Base-by-base conservation (phyloP, 257 asterid species). In the Gentiana macrophylla region DNA sequence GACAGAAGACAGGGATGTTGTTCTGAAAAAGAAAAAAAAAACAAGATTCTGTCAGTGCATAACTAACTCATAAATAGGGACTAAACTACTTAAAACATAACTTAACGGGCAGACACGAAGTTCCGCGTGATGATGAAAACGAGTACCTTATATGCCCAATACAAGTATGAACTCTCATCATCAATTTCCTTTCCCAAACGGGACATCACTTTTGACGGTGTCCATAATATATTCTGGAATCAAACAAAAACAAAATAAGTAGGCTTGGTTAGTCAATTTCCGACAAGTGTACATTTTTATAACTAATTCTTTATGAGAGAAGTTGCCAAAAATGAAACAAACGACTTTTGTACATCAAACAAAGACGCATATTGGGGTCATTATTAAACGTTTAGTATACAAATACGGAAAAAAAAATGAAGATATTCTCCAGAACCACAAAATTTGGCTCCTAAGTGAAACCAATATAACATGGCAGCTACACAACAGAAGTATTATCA, bases 161-260 rank as follows among this genome's bases (percentile, higher is more conserved):
- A 86, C 55, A 89, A 72, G 72, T 89, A 89, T 35, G 97, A 89
- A 52, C 80, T 69, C 66, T 83, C 88, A 57, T 89, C 66, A 41
- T 86, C 77, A 52, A 89, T 81, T 75, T 86, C 95, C 74, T 80
- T 78, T 59, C 90, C 94, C 53, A 89, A 77, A 15, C 90, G 89
- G 65, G 95, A 76, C 70, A 86, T 89, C 62, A 89, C 89, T 76
- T 81, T 81, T 52, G 97, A 86, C 53, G 97, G 97, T 35, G 95
- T 86, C 95, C 94, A 86, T 46, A 78, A 65, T 52, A 72, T 63
- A 62, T 77, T 80, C 97, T 86, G 84, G 9, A 41, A 41, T 24
- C 24, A 13, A 64, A 49, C 57, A 59, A 61, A 32, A 50, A 61
- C 6, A 45, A 53, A 57, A 13, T 1, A 63, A 62, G 32, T 0